Evolutionary conservation across 768 basidiomycete species (phyloP).

Genomic region (Suillus weaverae): DNA sequence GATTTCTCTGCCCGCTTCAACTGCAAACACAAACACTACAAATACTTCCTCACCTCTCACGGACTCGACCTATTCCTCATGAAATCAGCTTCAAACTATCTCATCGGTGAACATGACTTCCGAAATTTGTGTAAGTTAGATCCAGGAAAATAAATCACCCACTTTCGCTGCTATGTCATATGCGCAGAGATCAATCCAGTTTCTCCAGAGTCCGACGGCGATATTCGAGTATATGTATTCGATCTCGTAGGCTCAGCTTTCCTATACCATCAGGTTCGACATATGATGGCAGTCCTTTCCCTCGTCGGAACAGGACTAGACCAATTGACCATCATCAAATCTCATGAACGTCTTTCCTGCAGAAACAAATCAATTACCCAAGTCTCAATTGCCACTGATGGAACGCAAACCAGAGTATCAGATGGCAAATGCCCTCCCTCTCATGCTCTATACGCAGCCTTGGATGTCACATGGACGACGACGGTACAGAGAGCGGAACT

Average conservation of each 20-base stretch:
- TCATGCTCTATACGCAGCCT: background rate
- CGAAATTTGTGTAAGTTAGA: conserved; percentile 94
- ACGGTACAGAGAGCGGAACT: background rate
- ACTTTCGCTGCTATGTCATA: conserved; percentile 68
- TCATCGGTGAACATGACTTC: conserved; percentile 93
- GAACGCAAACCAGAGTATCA: conserved; percentile 84
- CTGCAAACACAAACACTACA: conserved; percentile 89
- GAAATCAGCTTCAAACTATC: conserved; percentile 65
- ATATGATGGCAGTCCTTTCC: conserved; percentile 90
- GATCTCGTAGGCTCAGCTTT: conserved; percentile 88
- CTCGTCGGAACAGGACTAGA: conserved; percentile 84
- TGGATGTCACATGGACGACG: background rate
- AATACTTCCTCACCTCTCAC: conserved; percentile 79
- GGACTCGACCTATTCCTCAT: conserved; percentile 72
- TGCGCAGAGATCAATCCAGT: conserved; percentile 62
- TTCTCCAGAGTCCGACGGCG: conserved; percentile 17
- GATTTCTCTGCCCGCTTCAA: conserved; percentile 87
- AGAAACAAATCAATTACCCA: conserved; percentile 14
- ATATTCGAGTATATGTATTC: conserved; percentile 51
- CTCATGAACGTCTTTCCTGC: conserved; percentile 69
- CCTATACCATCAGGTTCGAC: conserved; percentile 93
- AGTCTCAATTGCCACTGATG: conserved; percentile 45
- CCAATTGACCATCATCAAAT: conserved; percentile 57
- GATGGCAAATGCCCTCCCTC: conserved; percentile 88
- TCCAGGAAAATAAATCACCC: conserved; percentile 84